phyloP scores from a whole-genome alignment of 257 asterid species.

The Lantana camara region DNA sequence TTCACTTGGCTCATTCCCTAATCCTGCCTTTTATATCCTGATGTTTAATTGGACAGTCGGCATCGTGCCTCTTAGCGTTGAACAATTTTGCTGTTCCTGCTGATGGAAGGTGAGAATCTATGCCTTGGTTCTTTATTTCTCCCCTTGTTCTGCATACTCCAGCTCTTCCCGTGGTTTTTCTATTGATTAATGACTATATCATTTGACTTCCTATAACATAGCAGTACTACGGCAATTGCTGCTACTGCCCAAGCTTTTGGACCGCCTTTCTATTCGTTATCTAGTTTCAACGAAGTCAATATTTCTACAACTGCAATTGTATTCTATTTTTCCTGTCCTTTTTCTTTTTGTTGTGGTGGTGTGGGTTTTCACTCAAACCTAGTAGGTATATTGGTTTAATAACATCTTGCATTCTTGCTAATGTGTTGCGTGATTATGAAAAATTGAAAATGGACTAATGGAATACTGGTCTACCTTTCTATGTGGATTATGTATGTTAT shows the following conservation, averaged over 20 bases:
- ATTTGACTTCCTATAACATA: slow-evolving; percentile 10
- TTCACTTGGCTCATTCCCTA: slow-evolving; percentile 21
- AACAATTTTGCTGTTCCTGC: slow-evolving; percentile 77
- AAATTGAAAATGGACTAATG: too few relatives aligned
- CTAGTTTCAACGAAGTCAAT: not conserved
- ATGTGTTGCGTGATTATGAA: not conserved
- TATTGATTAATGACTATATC: slow-evolving; percentile 22
- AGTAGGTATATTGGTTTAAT: not conserved
- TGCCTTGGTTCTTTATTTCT: slow-evolving; percentile 26
- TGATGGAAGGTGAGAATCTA: slow-evolving; percentile 66
- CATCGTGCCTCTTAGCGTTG: slow-evolving; percentile 82
- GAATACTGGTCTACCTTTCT: not conserved
- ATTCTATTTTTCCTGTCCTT: not conserved
- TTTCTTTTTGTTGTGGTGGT: not conserved
- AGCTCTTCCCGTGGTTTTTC: not conserved
- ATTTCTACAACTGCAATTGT: not conserved
- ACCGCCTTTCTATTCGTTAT: slow-evolving; percentile 15
- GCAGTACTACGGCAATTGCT: slow-evolving; percentile 1
- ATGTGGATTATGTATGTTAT: not conserved
- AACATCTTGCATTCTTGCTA: not conserved
- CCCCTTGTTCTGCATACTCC: slow-evolving; percentile 13
- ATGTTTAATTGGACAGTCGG: slow-evolving; percentile 64
- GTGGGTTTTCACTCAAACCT: not conserved
- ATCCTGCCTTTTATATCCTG: slow-evolving; percentile 31
- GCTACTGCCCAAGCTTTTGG: not conserved